Base-by-base conservation (phyloP, 1,139 yeast genomes). In the Hyphopichia pseudoburtonii region DNA sequence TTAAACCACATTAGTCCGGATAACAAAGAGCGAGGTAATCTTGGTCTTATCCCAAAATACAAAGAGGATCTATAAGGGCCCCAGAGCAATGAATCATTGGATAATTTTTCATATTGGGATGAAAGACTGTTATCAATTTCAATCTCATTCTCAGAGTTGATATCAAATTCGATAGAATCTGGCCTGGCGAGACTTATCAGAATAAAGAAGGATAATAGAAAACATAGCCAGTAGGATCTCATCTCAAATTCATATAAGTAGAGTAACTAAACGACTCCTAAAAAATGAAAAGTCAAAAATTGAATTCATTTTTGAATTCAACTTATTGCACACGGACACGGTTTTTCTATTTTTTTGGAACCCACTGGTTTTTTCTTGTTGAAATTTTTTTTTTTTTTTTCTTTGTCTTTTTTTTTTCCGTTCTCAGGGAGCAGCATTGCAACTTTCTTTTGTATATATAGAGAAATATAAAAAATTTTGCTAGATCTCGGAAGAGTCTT, bases 1-100 rank as follows among this genome's bases (percentile, higher is more conserved):
- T 82, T 82, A 64, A 81, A 87, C 98, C 98, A 92, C 82, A 92
- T 80, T 23, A 90, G 62, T 0, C 98, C 98, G 9, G 89, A 71
- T 43, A 86, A 57, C 35, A 92, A 68, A 1, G 96, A 85, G 32
- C 81, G 69, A n/a, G 96, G 85, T 33, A 81, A 56, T 33, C 90
- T 67, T 2, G 98, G 96, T 34, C 92, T 72, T 31, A 92, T 63
- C 1, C 98, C 97, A 47, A 90, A 70, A 61, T 90, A 92, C 33
- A 88, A 69, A 39, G 88, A 85, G 10, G 97, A 82, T 48, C 97
- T 66, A 61, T 90, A 92, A 0, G 97, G 95, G 1, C 96, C 97
- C 98, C 98, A 92, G 25, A 70, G 47, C 29, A 71, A 57, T 4
- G 75, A 66, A 34, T 60, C 58, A 37, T 63, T 57, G 3, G 73